Evolutionary conservation across 768 basidiomycete species (phyloP), one percentile per base, ranked within the genome.

Genomic region (Candolleomyces eurysporus): DNA sequence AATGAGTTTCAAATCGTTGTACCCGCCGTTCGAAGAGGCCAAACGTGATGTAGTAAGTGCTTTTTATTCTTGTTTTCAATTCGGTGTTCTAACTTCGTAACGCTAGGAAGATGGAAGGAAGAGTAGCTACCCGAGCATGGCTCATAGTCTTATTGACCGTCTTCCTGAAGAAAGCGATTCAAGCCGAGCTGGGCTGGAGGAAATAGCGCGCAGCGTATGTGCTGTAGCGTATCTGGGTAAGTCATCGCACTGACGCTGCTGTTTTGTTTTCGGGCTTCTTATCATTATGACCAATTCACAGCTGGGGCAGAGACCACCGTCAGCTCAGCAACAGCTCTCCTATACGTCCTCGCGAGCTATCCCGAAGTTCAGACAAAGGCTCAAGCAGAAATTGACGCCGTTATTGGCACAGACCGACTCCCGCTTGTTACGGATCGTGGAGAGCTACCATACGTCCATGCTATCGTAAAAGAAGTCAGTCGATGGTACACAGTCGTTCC

Each of bases 401-500:
- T 72, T 0, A 48, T 70, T 43, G 70, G 70, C 5, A 43, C 49
- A 6, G 65, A 64, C 51, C 63, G 71, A 19, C 68, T 72, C 13
- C 72, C 72, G 21, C 63, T 64, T 40, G 69, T 70, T 45, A 62
- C 48, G 17, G 72, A 73, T 52, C 68, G 70, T 43, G 19, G 61
- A 31, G 59, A 66, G 14, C 50, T 71, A 13, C 70, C 68, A 0
- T 73, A 68, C 36, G 51, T 68, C 14, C 66, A 67, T 43, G 62
- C 64, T 39, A 48, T 69, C 11, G 54, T 67, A 19, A 70, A 74
- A 57, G 78, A 79, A 58, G 54, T 52, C 0, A 51, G 61, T n/a
- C 54, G 68, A 36, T 69, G 70, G 70, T 32, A 63, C 13, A 51
- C 51, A 10, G 66, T 63, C 1, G 58, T 58, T 21, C 63, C 65